Conservation (phyloP, 495 filamentous ascomycete species). For the Neurospora tetrasperma region DNA sequence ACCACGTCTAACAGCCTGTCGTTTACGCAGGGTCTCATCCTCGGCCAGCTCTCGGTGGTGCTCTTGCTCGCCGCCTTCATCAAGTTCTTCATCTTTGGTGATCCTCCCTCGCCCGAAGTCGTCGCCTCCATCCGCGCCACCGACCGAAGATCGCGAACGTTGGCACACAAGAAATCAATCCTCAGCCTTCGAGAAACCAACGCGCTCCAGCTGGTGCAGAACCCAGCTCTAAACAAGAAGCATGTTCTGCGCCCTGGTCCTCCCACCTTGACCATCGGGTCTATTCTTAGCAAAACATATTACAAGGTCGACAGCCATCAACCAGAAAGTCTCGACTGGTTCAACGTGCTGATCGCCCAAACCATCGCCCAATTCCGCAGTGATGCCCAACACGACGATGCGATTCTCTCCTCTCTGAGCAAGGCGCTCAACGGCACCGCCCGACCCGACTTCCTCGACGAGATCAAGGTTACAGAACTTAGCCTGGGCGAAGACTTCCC, state of each 20-base stretch:
- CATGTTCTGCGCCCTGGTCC: slow-evolving; percentile 58
- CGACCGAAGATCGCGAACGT: slow-evolving; percentile 52
- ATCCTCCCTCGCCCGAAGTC: slow-evolving; percentile 72
- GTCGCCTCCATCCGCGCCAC: slow-evolving; percentile 56
- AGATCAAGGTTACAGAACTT: slow-evolving; percentile 88
- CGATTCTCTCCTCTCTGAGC: slow-evolving; percentile 89
- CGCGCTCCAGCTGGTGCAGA: slow-evolving; percentile 27
- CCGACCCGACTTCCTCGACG: slow-evolving; percentile 84
- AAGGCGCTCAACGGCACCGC: slow-evolving; percentile 72
- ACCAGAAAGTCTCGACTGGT: slow-evolving; percentile 98
- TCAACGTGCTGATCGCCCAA: slow-evolving; percentile 95
- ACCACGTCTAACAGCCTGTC: slow-evolving; percentile 48
- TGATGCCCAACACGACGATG: slow-evolving; percentile 82
- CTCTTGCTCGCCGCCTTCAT: slow-evolving; percentile 89
- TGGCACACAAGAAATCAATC: slow-evolving; percentile 59
- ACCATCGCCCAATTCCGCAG: slow-evolving; percentile 90
- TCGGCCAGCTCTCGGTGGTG: slow-evolving; percentile 87
- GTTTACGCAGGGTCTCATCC: slow-evolving; percentile 85
- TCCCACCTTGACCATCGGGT: slow-evolving; percentile 62
- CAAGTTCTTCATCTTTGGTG: slow-evolving; percentile 99
- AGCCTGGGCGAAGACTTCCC: slow-evolving; percentile 93
- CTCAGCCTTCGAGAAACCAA: slow-evolving; percentile 40
- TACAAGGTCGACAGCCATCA: slow-evolving; percentile 95
- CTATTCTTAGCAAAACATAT: slow-evolving; percentile 92
- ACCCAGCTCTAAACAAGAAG: slow-evolving; percentile 53